Evolutionary conservation across 2,329 filamentous ascomycete genomes (phyloP).

Genomic region (Venturia carpophila): DNA sequence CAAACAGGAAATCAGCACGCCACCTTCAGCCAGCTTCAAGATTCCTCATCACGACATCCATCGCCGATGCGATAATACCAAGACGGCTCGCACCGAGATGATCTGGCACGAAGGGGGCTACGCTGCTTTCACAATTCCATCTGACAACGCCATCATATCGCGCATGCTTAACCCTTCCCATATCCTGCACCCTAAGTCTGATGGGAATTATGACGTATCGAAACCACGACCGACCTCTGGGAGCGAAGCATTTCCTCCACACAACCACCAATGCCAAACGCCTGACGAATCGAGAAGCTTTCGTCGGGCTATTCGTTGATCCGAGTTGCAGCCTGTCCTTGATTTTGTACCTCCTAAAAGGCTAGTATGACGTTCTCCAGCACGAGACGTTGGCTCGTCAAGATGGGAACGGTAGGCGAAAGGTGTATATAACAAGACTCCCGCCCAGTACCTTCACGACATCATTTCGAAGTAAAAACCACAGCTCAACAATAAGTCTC

Average conservation of each 20-base stretch:
- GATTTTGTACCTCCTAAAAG: neutral
- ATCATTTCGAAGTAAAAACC: too few relatives aligned
- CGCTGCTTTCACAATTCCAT: neutral
- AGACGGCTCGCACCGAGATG: neutral
- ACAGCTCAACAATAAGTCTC: neutral
- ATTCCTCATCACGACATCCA: neutral
- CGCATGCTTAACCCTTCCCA: neutral
- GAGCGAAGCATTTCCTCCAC: neutral
- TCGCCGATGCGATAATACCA: neutral
- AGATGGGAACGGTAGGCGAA: neutral
- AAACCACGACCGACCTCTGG: conserved; percentile 1
- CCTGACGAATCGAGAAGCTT: neutral
- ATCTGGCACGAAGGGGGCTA: neutral
- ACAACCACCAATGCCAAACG: neutral
- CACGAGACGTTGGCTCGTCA: neutral
- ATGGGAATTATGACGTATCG: neutral
- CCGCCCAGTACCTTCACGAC: neutral
- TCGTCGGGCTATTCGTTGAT: neutral
- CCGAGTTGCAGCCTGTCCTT: neutral
- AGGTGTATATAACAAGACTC: conserved; percentile 6
- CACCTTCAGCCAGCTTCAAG: neutral
- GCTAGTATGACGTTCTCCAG: neutral
- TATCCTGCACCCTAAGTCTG: neutral
- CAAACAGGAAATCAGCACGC: neutral
- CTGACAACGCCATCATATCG: conserved; percentile 7